Evolutionary conservation across 768 basidiomycete genomes (phyloP).

Genomic region (Auriculariales sp.): DNA sequence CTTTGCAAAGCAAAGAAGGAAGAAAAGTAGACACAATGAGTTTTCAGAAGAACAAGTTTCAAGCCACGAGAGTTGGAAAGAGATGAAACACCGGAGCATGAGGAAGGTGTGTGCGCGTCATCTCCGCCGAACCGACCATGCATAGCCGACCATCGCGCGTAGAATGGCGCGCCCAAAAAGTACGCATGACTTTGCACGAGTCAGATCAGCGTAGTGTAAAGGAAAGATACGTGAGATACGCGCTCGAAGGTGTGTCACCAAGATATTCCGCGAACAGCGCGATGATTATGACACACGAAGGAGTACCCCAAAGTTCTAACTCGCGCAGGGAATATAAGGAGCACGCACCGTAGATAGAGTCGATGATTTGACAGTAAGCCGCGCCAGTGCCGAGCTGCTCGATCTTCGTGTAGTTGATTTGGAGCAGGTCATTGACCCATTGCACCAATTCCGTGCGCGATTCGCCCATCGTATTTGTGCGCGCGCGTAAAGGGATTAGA

Average conservation of each 20-base stretch:
- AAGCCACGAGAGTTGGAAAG: too few relatives aligned
- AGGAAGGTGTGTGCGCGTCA: too few relatives aligned
- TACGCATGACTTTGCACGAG: too few relatives aligned
- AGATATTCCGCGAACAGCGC: background rate
- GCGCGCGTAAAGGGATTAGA: too few relatives aligned
- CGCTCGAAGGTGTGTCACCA: conserved; percentile 24
- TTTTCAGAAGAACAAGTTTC: too few relatives aligned
- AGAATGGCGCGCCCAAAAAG: too few relatives aligned
- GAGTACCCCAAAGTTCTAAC: too few relatives aligned
- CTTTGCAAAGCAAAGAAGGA: background rate
- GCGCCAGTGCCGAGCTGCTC: conserved; percentile 86
- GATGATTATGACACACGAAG: background rate
- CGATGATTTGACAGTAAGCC: conserved; percentile 89
- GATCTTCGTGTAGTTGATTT: conserved; percentile 81
- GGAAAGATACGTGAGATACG: too few relatives aligned
- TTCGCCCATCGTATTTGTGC: conserved; percentile 35
- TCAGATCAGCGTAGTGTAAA: too few relatives aligned
- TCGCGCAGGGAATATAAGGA: background rate
- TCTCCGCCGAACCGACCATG: too few relatives aligned
- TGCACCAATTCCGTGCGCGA: conserved; percentile 77
- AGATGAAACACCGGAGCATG: too few relatives aligned
- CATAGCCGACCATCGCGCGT: too few relatives aligned
- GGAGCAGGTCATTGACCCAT: conserved; percentile 91
- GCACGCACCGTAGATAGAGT: conserved; percentile 76
- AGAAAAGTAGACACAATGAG: background rate